phyloP scores from a whole-genome alignment of 129 eudicot genomes.

The Flaveria bidentis region DNA sequence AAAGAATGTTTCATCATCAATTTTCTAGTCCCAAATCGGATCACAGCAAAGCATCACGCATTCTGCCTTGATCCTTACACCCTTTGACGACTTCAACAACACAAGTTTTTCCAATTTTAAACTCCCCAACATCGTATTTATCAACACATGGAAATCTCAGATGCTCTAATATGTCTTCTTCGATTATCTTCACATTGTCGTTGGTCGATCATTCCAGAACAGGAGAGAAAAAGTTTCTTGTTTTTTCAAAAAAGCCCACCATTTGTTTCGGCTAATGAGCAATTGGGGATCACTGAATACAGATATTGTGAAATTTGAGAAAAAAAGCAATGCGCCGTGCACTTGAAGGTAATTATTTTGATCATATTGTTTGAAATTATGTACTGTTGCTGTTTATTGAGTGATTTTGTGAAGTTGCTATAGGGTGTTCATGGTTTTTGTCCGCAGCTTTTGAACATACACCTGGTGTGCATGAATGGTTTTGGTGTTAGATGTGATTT shows the following conservation, averaged over 20 bases:
- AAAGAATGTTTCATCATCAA: slow-evolving; percentile 17
- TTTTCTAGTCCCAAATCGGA: neutral
- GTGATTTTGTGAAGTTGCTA: neutral
- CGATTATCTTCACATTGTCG: slow-evolving; percentile 16
- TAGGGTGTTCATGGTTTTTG: neutral
- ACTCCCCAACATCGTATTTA: slow-evolving; percentile 15
- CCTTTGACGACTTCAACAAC: slow-evolving; percentile 28
- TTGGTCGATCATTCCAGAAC: neutral
- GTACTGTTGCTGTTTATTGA: neutral
- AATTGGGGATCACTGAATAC: slow-evolving; percentile 11
- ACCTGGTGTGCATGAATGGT: slow-evolving; percentile 19
- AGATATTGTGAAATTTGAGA: slow-evolving; percentile 3
- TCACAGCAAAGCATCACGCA: slow-evolving; percentile 22
- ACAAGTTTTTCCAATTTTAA: neutral
- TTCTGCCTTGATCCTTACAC: slow-evolving; percentile 20
- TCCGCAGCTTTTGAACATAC: slow-evolving; percentile 5
- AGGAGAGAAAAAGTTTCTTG: too few relatives aligned
- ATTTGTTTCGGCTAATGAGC: slow-evolving; percentile 10
- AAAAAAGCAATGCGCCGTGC: slow-evolving; percentile 20
- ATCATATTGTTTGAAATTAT: neutral
- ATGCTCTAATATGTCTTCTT: slow-evolving; percentile 5
- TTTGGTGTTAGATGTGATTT: neutral
- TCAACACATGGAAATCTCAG: slow-evolving; percentile 29
- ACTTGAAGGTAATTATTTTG: slow-evolving; percentile 30
- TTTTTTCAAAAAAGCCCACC: neutral